phyloP scores from a whole-genome alignment of 192 early-diverging fungal genomes.

The Gonapodya prolifera region DNA sequence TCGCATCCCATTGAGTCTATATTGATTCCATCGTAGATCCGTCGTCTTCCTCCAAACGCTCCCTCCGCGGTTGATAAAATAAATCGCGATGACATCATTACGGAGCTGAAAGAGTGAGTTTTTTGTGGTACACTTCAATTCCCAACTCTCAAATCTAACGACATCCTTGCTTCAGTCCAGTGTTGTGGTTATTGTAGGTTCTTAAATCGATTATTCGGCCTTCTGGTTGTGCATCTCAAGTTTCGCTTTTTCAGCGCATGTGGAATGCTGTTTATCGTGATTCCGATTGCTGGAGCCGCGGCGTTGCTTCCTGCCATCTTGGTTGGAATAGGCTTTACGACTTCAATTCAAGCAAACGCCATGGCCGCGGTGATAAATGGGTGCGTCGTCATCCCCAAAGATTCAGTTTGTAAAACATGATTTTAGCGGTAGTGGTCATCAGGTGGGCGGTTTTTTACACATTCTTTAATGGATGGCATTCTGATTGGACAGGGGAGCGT shows the following conservation, averaged over 20 bases:
- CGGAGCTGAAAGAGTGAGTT: slow-evolving; percentile 5
- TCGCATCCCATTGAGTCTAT: neutral
- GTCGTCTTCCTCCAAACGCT: slow-evolving; percentile 3
- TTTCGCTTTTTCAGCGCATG: neutral
- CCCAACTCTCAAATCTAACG: too few relatives aligned
- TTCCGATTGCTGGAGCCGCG: slow-evolving; percentile 4
- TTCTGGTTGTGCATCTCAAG: neutral
- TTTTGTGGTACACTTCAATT: too few relatives aligned
- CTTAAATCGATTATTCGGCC: neutral
- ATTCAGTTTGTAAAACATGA: too few relatives aligned
- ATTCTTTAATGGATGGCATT: neutral
- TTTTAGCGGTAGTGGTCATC: neutral
- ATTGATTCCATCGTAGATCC: neutral
- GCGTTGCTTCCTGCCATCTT: neutral
- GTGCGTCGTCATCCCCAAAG: neutral
- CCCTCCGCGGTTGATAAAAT: neutral
- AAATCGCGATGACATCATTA: neutral
- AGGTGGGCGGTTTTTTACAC: neutral
- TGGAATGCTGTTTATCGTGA: neutral
- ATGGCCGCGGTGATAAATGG: neutral
- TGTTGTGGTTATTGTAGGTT: slow-evolving; percentile 3
- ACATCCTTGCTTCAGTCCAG: too few relatives aligned
- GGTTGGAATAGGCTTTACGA: neutral
- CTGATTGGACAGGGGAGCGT: neutral
- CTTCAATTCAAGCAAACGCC: slow-evolving; percentile 1